Percentiles rank a stretch among this genome's conserved stretches.
Evolutionary conservation across 2,329 filamentous ascomycete genomes (phyloP).

Genomic region (Pseudogymnoascus sp.): DNA sequence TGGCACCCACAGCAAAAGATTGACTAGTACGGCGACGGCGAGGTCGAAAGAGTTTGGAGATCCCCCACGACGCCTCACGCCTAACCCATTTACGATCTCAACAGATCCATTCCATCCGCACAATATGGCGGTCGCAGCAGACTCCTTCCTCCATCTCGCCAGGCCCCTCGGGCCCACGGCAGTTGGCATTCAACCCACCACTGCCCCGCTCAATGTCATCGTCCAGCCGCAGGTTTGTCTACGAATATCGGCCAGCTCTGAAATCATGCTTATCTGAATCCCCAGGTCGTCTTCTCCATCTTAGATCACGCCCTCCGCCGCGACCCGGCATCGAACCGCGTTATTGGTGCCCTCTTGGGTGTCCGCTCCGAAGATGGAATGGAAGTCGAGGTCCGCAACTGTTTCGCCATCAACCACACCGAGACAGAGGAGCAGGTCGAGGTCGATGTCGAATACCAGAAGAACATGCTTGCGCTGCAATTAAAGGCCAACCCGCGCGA

Average conservation of each 20-base stretch:
- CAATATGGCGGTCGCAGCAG: conserved; percentile 68
- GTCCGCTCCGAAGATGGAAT: conserved; percentile 91
- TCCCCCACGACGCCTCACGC: conserved; percentile 15
- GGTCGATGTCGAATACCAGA: conserved; percentile 99
- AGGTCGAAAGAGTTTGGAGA: conserved; percentile 16
- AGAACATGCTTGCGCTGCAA: conserved; percentile 94
- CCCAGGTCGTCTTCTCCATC: conserved; percentile 62
- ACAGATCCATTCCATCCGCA: conserved; percentile 27
- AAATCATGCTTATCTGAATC: conserved; percentile 26
- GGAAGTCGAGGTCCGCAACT: conserved; percentile 90
- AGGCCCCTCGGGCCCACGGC: conserved; percentile 78
- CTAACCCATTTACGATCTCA: conserved; percentile 11
- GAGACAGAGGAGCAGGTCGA: conserved; percentile 98
- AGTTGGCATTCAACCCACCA: conserved; percentile 71
- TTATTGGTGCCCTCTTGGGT: conserved; percentile 92
- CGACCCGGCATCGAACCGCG: conserved; percentile 78
- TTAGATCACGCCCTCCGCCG: conserved; percentile 90
- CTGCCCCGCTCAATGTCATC: conserved; percentile 84
- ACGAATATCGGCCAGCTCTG: conserved; percentile 7
- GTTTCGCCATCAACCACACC: conserved; percentile 96
- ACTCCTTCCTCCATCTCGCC: conserved; percentile 89
- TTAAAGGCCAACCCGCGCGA: conserved; percentile 91
- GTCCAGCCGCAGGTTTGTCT: conserved; percentile 83
- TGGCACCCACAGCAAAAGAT: conserved; percentile 27
- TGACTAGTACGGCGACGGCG: conserved; percentile 15